Percentiles rank a stretch among this genome's conserved stretches.
These are phyloP conservation scores for Verticillium dahliae DNA, from an alignment of 2,329 filamentous ascomycete species.

Conservation along the genomic window DNA sequence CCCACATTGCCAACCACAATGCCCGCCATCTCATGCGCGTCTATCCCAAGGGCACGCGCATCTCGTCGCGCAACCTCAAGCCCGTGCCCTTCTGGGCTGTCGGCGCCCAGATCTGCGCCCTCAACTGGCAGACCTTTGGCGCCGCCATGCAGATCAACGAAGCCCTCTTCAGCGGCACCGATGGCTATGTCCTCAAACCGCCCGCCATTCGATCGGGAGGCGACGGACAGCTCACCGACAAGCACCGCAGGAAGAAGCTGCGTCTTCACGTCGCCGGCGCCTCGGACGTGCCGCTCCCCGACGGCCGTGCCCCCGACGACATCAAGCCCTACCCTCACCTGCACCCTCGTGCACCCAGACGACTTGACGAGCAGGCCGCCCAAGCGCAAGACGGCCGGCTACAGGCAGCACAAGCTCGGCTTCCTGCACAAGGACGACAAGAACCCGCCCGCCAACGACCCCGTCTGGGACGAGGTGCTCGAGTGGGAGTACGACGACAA, in stretches of 20 bases:
- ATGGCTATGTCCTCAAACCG: conserved; percentile 62
- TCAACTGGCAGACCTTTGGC: conserved; percentile 66
- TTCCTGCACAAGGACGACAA: conserved; percentile 48
- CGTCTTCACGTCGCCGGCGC: conserved; percentile 56
- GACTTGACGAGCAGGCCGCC: conserved; percentile 37
- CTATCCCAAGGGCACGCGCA: conserved; percentile 62
- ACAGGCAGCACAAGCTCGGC: conserved; percentile 52
- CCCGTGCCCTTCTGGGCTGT: conserved; percentile 60
- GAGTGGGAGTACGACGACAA: conserved; percentile 65
- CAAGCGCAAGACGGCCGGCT: conserved; percentile 56
- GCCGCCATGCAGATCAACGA: conserved; percentile 62
- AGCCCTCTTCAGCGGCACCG: conserved; percentile 58
- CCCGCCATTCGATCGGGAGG: conserved; percentile 50
- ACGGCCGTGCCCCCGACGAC: conserved; percentile 40
- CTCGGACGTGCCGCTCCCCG: conserved; percentile 50
- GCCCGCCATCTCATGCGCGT: conserved; percentile 63
- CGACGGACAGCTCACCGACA: conserved; percentile 38
- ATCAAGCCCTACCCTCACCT: conserved; percentile 60
- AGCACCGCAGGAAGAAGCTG: conserved; percentile 39
- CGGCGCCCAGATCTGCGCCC: conserved; percentile 62
- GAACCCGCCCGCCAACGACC: conserved; percentile 52
- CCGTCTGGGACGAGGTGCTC: conserved; percentile 58
- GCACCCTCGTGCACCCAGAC: conserved; percentile 54
- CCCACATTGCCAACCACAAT: conserved; percentile 54
- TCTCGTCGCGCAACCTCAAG: conserved; percentile 57